phyloP scores from a whole-genome alignment of 2,329 filamentous ascomycete genomes.

The Pyrenophora tritici-repentis region DNA sequence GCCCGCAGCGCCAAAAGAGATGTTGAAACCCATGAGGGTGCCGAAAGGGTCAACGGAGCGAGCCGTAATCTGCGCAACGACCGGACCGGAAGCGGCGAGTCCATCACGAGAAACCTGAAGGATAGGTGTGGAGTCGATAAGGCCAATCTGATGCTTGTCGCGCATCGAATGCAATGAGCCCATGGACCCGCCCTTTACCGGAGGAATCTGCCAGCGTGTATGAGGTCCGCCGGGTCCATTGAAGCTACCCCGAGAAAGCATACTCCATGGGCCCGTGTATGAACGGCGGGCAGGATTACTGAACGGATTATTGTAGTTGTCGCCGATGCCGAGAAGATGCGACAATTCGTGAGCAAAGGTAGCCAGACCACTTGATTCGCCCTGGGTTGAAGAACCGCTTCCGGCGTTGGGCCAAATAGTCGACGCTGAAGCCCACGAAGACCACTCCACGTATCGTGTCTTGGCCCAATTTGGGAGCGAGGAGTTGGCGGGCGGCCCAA shows the following conservation, averaged over 20 bases:
- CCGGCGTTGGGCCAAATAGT: conserved; percentile 61
- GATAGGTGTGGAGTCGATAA: conserved; percentile 52
- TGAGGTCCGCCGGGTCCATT: conserved; percentile 61
- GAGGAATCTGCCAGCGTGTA: conserved; percentile 58
- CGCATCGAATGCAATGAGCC: conserved; percentile 60
- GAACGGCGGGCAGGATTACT: conserved; percentile 52
- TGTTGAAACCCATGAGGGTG: conserved; percentile 55
- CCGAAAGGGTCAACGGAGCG: conserved; percentile 51
- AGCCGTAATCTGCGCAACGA: conserved; percentile 56
- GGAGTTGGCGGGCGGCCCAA: conserved; percentile 55
- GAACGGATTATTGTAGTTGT: conserved; percentile 63
- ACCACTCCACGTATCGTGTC: conserved; percentile 61
- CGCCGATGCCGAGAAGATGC: conserved; percentile 58
- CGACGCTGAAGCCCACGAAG: conserved; percentile 58
- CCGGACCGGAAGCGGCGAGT: conserved; percentile 51
- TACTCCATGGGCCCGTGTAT: conserved; percentile 59
- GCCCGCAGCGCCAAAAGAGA: conserved; percentile 48
- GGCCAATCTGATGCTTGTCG: conserved; percentile 59
- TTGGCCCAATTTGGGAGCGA: conserved; percentile 53
- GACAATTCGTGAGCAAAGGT: conserved; percentile 60
- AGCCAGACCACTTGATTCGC: conserved; percentile 59
- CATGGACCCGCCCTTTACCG: conserved; percentile 55
- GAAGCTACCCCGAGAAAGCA: conserved; percentile 59
- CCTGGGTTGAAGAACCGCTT: conserved; percentile 58
- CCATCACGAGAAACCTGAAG: conserved; percentile 53